Conservation (phyloP, 2,329 filamentous ascomycete genomes). For the Claviceps fusiformis region DNA sequence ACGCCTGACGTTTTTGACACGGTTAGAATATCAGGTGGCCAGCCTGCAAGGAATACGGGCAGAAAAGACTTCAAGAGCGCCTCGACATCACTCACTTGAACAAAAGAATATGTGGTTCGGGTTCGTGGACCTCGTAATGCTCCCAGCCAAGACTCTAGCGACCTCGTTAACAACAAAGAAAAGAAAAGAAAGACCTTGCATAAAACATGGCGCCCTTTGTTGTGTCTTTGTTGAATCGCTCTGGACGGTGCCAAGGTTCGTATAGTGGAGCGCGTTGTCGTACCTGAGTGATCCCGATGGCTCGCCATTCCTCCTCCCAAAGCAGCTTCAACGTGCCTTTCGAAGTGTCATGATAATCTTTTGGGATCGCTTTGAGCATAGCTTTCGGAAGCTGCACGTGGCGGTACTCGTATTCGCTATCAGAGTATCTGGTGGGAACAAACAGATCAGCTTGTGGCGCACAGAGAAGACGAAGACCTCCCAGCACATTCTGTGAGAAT, state of each 20-base stretch:
- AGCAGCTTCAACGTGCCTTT: conserved; percentile 91
- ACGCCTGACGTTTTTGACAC: conserved; percentile 37
- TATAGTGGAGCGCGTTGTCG: conserved; percentile 10
- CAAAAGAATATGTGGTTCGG: conserved; percentile 92
- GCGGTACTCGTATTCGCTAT: conserved; percentile 88
- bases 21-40: not conserved
- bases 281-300: conserved; percentile 93
- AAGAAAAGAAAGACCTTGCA: no score
- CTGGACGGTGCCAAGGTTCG: not conserved
- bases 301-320: conserved; percentile 98
- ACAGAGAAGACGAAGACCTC: not conserved
- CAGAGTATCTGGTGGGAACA: conserved; percentile 57
- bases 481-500: not conserved
- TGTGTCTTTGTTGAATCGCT: not conserved
- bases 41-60: not conserved
- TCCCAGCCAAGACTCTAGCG: conserved; percentile 91
- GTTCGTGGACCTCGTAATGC: conserved; percentile 98
- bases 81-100: conserved; percentile 63
- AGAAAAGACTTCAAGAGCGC: not conserved
- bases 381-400: conserved; percentile 96
- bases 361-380: conserved; percentile 94
- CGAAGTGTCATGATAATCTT: conserved; percentile 79
- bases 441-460: conserved; percentile 3
- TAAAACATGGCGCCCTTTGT: not conserved
- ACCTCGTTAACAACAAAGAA: not conserved